A percentile compares a stretch with the other conserved stretches of the same genome.
Evolutionary conservation across 129 eudicot species (phyloP).

Genomic region (Chrysanthemum lavandulifolium): DNA sequence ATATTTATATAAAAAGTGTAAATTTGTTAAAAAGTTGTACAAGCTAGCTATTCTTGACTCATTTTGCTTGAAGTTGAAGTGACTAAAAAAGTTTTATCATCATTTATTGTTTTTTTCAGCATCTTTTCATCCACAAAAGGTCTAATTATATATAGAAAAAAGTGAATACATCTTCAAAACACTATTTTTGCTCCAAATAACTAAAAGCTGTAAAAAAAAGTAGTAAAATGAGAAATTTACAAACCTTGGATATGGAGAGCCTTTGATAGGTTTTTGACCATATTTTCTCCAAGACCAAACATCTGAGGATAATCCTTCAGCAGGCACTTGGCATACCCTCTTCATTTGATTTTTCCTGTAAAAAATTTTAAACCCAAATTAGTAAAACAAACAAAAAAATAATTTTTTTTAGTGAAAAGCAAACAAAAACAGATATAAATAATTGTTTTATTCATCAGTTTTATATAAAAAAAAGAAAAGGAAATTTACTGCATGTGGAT

Average conservation of each 20-base stretch:
- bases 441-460: conserved; percentile 3
- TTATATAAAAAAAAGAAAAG: not conserved
- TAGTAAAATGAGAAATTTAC: conserved; percentile 18
- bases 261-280: conserved; percentile 99
- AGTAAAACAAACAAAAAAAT: conserved; percentile 9
- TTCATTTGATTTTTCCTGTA: conserved; percentile 79
- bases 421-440: not conserved
- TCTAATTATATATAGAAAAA: not conserved
- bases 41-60: too few relatives aligned
- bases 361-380: conserved; percentile 15
- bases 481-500: conserved; percentile 27
- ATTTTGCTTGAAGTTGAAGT: too few relatives aligned
- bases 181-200: not conserved
- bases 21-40: too few relatives aligned
- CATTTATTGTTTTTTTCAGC: conserved; percentile 1
- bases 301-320: conserved; percentile 89
- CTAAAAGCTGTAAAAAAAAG: not conserved
- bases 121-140: not conserved
- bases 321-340: conserved; percentile 89
- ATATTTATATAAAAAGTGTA: too few relatives aligned
- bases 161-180: not conserved
- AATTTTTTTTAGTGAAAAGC: not conserved
- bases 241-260: conserved; percentile 99
- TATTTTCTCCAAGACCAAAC: conserved; percentile 99
- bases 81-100: too few relatives aligned